Conservation (phyloP, 345 rosid genomes). For the Melastoma malabathricum region DNA sequence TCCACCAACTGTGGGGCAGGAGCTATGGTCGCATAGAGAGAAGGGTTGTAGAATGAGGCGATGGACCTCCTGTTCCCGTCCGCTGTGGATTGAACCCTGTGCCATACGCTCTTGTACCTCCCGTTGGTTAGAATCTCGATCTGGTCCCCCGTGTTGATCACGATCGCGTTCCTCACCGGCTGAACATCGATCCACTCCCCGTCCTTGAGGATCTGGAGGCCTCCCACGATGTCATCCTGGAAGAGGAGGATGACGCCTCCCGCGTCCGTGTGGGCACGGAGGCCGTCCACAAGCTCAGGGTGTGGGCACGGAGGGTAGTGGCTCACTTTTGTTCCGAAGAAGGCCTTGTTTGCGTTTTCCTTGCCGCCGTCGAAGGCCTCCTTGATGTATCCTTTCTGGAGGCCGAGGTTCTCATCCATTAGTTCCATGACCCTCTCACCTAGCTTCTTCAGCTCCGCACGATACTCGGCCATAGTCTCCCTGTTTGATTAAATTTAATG, state of each 20-base stretch:
- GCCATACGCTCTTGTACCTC: conserved; percentile 81
- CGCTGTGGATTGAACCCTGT: conserved; percentile 39
- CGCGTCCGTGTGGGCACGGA: conserved; percentile 88
- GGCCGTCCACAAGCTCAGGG: conserved; percentile 57
- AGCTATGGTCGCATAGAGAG: conserved; percentile 58
- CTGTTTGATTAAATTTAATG: conserved; percentile 16
- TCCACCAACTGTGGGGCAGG: conserved; percentile 35
- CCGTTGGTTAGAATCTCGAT: conserved; percentile 87
- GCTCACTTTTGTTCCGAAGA: conserved; percentile 33
- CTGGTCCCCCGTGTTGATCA: conserved; percentile 90
- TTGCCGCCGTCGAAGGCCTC: conserved; percentile 44
- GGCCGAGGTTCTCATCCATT: conserved; percentile 74
- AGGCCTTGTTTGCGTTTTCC: conserved; percentile 8
- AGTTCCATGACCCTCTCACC: conserved; percentile 65
- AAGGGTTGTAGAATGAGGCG: conserved; percentile 86
- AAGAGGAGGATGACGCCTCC: conserved; percentile 81
- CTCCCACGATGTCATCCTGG: conserved; percentile 71
- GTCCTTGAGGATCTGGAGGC: conserved; percentile 78
- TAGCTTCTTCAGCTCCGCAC: conserved; percentile 56
- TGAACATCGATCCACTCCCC: conserved; percentile 82
- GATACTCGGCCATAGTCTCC: conserved; percentile 65
- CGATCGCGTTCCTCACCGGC: conserved; percentile 53
- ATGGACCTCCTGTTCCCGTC: conserved; percentile 65
- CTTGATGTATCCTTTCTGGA: conserved; percentile 50
- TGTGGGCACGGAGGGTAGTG: conserved; percentile 93